Evolutionary conservation across 495 filamentous ascomycete species (phyloP).

Genomic region (Polyplosphaeria fusca): DNA sequence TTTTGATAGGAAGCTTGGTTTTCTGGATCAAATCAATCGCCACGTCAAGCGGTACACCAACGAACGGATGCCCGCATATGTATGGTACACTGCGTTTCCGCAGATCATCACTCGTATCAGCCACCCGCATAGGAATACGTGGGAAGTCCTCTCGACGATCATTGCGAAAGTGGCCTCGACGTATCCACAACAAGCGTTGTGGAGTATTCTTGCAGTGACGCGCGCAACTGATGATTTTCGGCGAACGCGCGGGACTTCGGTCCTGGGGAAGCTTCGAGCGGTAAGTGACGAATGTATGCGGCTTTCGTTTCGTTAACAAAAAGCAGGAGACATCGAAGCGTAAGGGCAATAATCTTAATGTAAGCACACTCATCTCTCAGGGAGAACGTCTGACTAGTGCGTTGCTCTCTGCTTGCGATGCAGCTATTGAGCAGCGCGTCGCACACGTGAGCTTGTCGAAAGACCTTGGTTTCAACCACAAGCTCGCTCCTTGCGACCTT

Average conservation of each 20-base stretch:
- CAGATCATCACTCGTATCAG: constrained; percentile 91
- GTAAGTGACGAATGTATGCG: constrained; percentile 42
- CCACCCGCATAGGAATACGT: constrained; percentile 74
- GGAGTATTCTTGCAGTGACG: constrained; percentile 83
- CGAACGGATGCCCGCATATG: constrained; percentile 72
- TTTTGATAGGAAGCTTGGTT: constrained; percentile 56
- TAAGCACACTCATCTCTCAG: constrained; percentile 68
- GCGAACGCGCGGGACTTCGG: constrained; percentile 49
- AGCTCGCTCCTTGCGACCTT: constrained; percentile 72
- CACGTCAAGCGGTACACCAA: constrained; percentile 68
- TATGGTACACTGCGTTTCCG: constrained; percentile 87
- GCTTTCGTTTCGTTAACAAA: too few relatives aligned
- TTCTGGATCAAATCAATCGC: constrained; percentile 67
- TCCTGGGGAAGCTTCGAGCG: constrained; percentile 40
- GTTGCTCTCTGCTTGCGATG: constrained; percentile 75
- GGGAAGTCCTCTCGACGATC: constrained; percentile 67
- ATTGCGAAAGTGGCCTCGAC: constrained; percentile 74
- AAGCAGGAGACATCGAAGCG: constrained; percentile 12
- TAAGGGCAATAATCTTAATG: constrained; percentile 41
- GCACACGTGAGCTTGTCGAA: constrained; percentile 67
- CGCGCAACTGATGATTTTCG: constrained; percentile 54
- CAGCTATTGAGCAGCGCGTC: constrained; percentile 64
- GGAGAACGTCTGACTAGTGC: constrained; percentile 82
- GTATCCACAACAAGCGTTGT: constrained; percentile 88
- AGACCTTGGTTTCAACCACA: constrained; percentile 80